Percentiles rank a stretch among this genome's conserved stretches.
Conservation (phyloP, 306 rosid genomes). For the Cucurbita ficifolia region DNA sequence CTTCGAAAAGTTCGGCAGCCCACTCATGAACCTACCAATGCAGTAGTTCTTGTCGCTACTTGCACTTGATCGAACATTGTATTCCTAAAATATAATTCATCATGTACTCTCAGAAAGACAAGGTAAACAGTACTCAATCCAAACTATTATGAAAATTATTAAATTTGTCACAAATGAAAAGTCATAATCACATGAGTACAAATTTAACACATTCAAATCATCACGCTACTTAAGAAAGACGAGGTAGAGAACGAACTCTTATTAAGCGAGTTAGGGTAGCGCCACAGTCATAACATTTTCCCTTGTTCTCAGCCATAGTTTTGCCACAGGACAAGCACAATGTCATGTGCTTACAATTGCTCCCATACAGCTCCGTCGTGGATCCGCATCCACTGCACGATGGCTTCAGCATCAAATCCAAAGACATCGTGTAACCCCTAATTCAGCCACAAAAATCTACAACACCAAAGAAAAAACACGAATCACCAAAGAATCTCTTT, state of each 20-base stretch:
- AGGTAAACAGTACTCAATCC: background rate
- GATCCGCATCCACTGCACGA: constrained; percentile 70
- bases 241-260: constrained; percentile 37
- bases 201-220: background rate
- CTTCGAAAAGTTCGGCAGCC: constrained; percentile 81
- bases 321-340: constrained; percentile 76
- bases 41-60: constrained; percentile 55
- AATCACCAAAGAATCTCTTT: background rate
- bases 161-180: background rate
- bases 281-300: constrained; percentile 68
- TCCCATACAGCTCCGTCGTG: constrained; percentile 69
- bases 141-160: background rate
- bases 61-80: constrained; percentile 76
- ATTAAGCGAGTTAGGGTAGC: constrained; percentile 58
- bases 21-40: constrained; percentile 66
- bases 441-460: background rate
- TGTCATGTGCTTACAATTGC: constrained; percentile 93
- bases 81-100: constrained; percentile 34
- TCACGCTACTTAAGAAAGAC: background rate
- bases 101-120: background rate
- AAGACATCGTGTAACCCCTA: constrained; percentile 25
- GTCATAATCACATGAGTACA: background rate
- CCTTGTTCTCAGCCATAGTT: constrained; percentile 59
- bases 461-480: background rate
- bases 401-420: constrained; percentile 45